Percentiles rank a stretch among this genome's conserved stretches.
Conservation (phyloP, 257 asterid species). For the Nicotiana tabacum region DNA sequence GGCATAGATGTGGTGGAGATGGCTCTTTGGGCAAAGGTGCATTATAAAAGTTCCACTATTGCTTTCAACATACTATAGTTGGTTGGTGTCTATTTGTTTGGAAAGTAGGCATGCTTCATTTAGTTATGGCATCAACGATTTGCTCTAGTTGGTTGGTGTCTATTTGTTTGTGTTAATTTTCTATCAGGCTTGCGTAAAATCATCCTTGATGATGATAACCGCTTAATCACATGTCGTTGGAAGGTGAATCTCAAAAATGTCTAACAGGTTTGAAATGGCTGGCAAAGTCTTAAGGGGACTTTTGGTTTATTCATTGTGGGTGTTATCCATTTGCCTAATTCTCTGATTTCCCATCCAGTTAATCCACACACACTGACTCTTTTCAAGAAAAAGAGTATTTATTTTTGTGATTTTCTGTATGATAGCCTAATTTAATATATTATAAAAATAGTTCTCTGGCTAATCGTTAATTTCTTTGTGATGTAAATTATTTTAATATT, state of each 20-base stretch:
- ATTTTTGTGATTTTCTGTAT: background rate
- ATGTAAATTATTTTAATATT: background rate
- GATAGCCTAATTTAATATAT: background rate
- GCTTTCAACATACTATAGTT: background rate
- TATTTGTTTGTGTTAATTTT: background rate
- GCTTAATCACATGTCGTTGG: background rate
- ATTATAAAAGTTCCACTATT: background rate
- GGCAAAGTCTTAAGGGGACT: background rate
- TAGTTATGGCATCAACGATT: background rate
- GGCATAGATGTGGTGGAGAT: constrained; percentile 98
- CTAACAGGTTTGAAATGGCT: background rate
- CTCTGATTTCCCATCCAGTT: background rate
- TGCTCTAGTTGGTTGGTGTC: background rate
- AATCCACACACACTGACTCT: background rate
- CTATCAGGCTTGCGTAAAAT: background rate
- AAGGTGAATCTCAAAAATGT: background rate
- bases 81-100: too few relatives aligned
- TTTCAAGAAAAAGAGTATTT: background rate
- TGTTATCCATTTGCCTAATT: background rate
- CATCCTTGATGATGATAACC: background rate
- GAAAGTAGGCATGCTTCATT: background rate
- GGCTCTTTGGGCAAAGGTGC: constrained; percentile 99
- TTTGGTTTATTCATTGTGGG: background rate
- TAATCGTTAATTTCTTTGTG: background rate
- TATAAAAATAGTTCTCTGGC: background rate